Conservation (phyloP, 257 asterid species). For the Solanum dulcamara region DNA sequence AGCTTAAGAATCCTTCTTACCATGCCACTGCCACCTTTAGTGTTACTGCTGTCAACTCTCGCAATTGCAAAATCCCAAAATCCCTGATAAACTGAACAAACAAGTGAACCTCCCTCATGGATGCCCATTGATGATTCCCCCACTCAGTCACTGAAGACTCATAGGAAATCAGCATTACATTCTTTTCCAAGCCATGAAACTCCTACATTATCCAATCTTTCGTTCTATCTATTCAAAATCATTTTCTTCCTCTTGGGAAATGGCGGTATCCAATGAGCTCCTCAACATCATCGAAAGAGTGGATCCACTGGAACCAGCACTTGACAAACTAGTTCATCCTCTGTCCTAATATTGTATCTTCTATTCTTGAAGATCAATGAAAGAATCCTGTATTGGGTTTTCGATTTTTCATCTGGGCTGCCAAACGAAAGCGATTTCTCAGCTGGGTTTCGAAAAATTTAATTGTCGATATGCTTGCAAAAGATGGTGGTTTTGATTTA, state of each 20-base stretch:
- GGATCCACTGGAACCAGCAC: constrained; percentile 30
- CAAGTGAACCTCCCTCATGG: not conserved
- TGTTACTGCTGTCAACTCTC: not conserved
- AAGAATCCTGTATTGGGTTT: constrained; percentile 11
- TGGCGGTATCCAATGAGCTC: constrained; percentile 23
- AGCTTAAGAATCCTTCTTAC: not conserved
- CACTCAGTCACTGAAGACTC: not conserved
- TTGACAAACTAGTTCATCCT: constrained; percentile 24
- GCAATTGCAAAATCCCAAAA: not conserved
- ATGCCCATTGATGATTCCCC: not conserved
- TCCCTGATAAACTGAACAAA: not conserved
- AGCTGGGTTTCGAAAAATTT: constrained; percentile 18
- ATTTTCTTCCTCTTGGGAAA: not conserved
- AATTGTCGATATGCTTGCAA: constrained; percentile 35
- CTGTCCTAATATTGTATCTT: constrained; percentile 28
- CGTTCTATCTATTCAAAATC: constrained; percentile 7
- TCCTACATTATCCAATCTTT: not conserved
- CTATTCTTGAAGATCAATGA: constrained; percentile 29
- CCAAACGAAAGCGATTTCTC: not conserved
- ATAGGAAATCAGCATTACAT: not conserved
- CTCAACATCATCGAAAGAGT: constrained; percentile 25
- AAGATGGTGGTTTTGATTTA: constrained; percentile 28
- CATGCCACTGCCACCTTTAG: not conserved
- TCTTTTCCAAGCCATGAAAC: constrained; percentile 11
- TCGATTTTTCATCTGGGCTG: constrained; percentile 26